These are phyloP conservation scores for Eucalyptus globulus DNA, from an alignment of 345 rosid genomes.

Conservation along the genomic window DNA sequence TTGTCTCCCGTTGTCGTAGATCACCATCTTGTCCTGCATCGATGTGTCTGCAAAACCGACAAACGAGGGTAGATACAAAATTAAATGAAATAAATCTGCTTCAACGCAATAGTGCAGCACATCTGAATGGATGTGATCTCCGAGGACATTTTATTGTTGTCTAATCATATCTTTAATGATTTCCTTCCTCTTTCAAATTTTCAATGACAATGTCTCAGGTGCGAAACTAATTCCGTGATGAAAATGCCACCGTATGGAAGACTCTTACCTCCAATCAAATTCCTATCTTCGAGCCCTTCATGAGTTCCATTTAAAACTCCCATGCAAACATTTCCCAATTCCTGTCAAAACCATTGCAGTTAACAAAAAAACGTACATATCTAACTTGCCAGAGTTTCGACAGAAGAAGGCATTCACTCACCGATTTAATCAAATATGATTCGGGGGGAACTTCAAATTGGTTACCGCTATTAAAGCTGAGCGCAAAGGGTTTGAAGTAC, in stretches of 20 bases:
- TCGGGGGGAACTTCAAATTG: slow-evolving; percentile 57
- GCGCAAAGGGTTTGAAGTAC: slow-evolving; percentile 57
- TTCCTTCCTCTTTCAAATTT: background rate
- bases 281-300: slow-evolving; percentile 5
- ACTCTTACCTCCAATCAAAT: slow-evolving; percentile 64
- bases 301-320: slow-evolving; percentile 80
- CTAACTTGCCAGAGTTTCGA: background rate
- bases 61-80: background rate
- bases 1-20: slow-evolving; percentile 73
- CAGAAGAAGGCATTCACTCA: slow-evolving; percentile 4
- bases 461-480: slow-evolving; percentile 34
- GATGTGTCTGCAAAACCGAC: slow-evolving; percentile 47
- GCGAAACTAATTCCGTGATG: background rate
- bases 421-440: slow-evolving; percentile 70
- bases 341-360: slow-evolving; percentile 13
- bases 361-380: background rate
- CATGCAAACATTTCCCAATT: slow-evolving; percentile 75
- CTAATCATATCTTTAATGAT: background rate
- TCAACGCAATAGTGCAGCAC: background rate
- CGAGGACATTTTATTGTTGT: background rate
- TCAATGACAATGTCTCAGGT: background rate
- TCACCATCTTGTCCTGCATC: slow-evolving; percentile 77
- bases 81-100: background rate
- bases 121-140: background rate
- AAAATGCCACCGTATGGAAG: background rate